A percentile compares a stretch with the other conserved stretches of the same genome.
Evolutionary conservation across 495 filamentous ascomycete species (phyloP).

Genomic region (Talaromyces trachyspermus): DNA sequence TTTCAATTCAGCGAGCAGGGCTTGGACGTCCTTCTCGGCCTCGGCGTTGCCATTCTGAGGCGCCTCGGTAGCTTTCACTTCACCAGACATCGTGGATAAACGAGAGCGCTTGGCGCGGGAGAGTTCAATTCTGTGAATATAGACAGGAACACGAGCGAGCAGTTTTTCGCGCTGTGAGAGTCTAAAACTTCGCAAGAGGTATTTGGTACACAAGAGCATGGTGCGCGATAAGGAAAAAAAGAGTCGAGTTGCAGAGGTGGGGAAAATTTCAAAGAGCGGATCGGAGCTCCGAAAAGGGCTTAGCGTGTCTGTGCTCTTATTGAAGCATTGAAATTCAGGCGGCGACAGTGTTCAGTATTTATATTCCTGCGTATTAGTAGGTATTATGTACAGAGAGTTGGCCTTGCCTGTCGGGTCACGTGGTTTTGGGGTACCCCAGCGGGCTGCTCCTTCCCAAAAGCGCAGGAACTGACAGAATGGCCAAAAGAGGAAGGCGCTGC

Average conservation of each 20-base stretch:
- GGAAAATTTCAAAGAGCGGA: slow-evolving; percentile 2
- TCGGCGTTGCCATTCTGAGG: slow-evolving; percentile 28
- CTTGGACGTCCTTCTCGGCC: slow-evolving; percentile 41
- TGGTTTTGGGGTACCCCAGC: no score
- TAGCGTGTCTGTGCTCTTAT: slow-evolving; percentile 1
- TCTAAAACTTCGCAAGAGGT: no score
- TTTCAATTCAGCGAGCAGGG: slow-evolving; percentile 41
- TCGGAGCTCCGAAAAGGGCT: slow-evolving; percentile 3
- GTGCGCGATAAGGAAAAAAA: slow-evolving; percentile 7
- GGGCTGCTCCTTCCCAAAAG: background rate
- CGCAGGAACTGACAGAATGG: background rate
- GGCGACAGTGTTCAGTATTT: no score
- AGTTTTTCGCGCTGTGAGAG: background rate
- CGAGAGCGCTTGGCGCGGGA: slow-evolving; percentile 3
- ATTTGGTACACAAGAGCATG: no score
- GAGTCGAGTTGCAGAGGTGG: background rate
- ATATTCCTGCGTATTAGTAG: no score
- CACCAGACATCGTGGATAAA: slow-evolving; percentile 28
- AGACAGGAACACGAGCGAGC: background rate
- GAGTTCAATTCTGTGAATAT: background rate
- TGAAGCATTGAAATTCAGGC: no score
- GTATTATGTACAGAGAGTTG: no score
- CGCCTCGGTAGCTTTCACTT: slow-evolving; percentile 24
- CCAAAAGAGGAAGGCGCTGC: no score
- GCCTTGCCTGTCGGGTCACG: no score